Evolutionary conservation across 2,329 filamentous ascomycete species (phyloP).

Genomic region (Colletotrichum incanum): DNA sequence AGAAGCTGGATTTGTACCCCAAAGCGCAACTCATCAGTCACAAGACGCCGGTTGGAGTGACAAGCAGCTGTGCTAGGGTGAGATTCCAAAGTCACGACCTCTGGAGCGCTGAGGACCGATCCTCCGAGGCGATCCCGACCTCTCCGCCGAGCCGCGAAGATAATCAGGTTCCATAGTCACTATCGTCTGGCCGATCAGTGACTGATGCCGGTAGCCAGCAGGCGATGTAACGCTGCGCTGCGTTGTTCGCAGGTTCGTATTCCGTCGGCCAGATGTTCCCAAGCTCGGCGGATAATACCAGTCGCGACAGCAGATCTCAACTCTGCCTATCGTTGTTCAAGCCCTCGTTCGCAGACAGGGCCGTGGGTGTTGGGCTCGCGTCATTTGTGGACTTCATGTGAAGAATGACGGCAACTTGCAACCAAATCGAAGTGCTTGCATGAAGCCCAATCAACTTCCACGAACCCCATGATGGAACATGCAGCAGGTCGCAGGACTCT

Average conservation of each 20-base stretch:
- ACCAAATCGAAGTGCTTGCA: constrained; percentile 26
- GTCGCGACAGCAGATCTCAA: constrained; percentile 5
- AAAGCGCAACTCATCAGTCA: background rate
- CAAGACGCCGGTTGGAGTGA: constrained; percentile 3
- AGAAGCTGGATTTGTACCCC: background rate
- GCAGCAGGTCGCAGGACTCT: constrained; percentile 6
- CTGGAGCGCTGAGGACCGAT: background rate
- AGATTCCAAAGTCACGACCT: constrained; percentile 24
- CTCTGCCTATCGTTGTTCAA: background rate
- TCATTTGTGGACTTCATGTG: constrained; percentile 38
- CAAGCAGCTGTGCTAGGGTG: constrained; percentile 2
- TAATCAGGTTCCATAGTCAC: background rate
- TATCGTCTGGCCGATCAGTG: constrained; percentile 18
- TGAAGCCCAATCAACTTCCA: constrained; percentile 11
- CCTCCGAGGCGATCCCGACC: constrained; percentile 24
- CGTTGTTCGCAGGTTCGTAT: constrained; percentile 23
- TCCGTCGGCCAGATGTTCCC: constrained; percentile 19
- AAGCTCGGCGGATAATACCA: constrained; percentile 16
- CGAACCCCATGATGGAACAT: background rate
- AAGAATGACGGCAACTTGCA: constrained; percentile 9
- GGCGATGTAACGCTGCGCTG: constrained; percentile 23
- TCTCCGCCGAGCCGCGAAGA: background rate
- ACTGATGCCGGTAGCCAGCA: constrained; percentile 29
- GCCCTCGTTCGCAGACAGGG: constrained; percentile 2
- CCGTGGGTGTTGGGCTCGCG: constrained; percentile 9